phyloP scores from a whole-genome alignment of 139 green algal genomes.

The Coelastrella sp. region DNA sequence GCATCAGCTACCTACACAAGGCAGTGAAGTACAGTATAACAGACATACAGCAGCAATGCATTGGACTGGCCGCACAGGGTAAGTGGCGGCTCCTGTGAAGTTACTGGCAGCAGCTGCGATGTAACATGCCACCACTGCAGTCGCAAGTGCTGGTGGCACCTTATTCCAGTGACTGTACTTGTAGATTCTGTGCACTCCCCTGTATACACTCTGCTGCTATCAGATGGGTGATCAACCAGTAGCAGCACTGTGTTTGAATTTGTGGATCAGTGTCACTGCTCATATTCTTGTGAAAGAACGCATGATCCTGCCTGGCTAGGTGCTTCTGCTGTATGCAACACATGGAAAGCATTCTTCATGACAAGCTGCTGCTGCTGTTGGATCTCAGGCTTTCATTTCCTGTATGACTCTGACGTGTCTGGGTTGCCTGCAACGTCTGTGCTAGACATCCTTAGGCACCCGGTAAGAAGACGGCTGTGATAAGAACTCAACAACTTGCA shows the following conservation, averaged over 20 bases:
- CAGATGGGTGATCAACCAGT: no score
- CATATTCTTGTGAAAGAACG: no score
- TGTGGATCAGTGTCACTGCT: no score
- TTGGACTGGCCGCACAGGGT: conserved; percentile 51
- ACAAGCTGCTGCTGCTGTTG: neutral
- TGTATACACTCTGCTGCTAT: no score
- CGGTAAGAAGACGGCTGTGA: neutral
- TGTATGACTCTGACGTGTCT: conserved; percentile 40
- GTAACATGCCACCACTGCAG: no score
- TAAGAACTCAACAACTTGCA: neutral
- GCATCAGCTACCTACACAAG: conserved; percentile 42
- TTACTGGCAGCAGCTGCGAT: neutral
- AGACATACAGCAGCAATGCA: conserved; percentile 49
- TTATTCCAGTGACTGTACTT: no score
- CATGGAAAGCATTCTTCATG: neutral
- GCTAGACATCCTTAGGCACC: conserved; percentile 49
- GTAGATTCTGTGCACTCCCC: no score
- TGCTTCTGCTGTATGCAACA: no score
- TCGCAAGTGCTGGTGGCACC: no score
- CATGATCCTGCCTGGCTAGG: no score
- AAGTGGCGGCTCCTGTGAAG: neutral
- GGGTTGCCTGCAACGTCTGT: conserved; percentile 47
- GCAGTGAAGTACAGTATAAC: conserved; percentile 49
- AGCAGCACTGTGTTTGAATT: no score
- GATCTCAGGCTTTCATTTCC: conserved; percentile 46